These are phyloP conservation scores for Cercospora sesami DNA, from an alignment of 2,329 filamentous ascomycete species.

Conservation along the genomic window DNA sequence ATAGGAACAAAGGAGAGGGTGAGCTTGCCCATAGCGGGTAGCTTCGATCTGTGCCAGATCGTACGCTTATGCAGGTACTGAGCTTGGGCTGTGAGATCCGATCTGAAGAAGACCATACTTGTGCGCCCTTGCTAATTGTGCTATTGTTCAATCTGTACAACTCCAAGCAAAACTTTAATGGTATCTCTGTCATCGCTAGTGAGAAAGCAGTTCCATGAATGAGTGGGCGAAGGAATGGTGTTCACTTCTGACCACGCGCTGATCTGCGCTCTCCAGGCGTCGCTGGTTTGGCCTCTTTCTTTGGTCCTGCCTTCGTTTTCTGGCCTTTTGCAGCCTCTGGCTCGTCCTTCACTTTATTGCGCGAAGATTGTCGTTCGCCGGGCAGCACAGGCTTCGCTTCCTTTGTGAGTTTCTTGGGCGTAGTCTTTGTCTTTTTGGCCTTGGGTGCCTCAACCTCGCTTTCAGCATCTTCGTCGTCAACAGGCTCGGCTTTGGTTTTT, in stretches of 20 bases:
- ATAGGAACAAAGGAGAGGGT: not conserved
- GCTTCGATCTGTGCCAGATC: not conserved
- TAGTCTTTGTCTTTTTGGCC: conserved; percentile 16
- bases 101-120: not conserved
- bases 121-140: not conserved
- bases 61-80: conserved; percentile 4
- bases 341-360: conserved; percentile 1
- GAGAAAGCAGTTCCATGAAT: not conserved
- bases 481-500: conserved; percentile 1
- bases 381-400: conserved; percentile 12
- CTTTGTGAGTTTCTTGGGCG: conserved; percentile 26
- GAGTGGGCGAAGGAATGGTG: not conserved
- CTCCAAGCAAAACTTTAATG: not conserved
- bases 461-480: conserved; percentile 17
- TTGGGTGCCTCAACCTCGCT: conserved; percentile 20
- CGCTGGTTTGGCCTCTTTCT: conserved; percentile 26
- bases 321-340: not conserved
- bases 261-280: conserved; percentile 28
- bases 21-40: not conserved
- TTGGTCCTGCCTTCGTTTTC: conserved; percentile 20
- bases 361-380: conserved; percentile 9
- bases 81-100: not conserved
- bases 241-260: conserved; percentile 22
- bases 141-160: not conserved
- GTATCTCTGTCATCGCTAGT: conserved; percentile 7